Percentiles rank a stretch among this genome's conserved stretches.
Evolutionary conservation across 1,284 basidiomycete genomes (phyloP).

Genomic region (Bondarzewia mesenterica): DNA sequence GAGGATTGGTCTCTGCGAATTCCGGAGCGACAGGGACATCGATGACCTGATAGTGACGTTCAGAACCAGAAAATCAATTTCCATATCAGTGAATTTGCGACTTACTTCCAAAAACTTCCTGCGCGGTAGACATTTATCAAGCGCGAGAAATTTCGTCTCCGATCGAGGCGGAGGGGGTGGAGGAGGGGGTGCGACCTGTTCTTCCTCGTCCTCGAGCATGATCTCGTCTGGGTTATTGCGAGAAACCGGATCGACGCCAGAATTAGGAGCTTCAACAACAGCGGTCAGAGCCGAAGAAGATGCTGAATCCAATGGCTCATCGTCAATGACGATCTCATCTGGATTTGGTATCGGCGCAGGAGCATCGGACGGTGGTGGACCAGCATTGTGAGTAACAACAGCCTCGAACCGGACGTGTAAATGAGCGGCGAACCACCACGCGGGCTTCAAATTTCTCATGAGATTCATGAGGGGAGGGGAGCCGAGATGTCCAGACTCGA

Average conservation of each 20-base stretch:
- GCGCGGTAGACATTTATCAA: slow-evolving; percentile 86
- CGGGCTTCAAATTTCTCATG: slow-evolving; percentile 66
- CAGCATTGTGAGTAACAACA: slow-evolving; percentile 43
- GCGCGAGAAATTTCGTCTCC: slow-evolving; percentile 78
- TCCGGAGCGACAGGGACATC: slow-evolving; percentile 41
- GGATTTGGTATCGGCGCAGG: slow-evolving; percentile 18
- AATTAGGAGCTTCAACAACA: neutral
- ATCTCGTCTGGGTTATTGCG: slow-evolving; percentile 68
- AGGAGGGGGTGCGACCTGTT: slow-evolving; percentile 29
- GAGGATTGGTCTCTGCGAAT: slow-evolving; percentile 15
- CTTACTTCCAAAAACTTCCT: slow-evolving; percentile 82
- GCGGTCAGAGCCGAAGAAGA: neutral
- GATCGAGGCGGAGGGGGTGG: slow-evolving; percentile 22
- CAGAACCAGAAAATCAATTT: slow-evolving; percentile 1
- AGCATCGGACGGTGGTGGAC: neutral
- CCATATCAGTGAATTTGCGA: slow-evolving; percentile 4
- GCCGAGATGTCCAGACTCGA: slow-evolving; percentile 67
- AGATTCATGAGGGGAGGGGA: slow-evolving; percentile 86
- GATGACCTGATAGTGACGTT: slow-evolving; percentile 48
- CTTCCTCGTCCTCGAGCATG: slow-evolving; percentile 52
- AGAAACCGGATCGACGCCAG: neutral
- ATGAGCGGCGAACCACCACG: slow-evolving; percentile 97
- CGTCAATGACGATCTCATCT: slow-evolving; percentile 35
- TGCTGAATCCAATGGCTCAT: slow-evolving; percentile 3
- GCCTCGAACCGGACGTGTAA: slow-evolving; percentile 83